Evolutionary conservation across 2,329 filamentous ascomycete species (phyloP), one percentile per base, ranked within the genome.

Genomic region (Trematosphaeria pertusa): DNA sequence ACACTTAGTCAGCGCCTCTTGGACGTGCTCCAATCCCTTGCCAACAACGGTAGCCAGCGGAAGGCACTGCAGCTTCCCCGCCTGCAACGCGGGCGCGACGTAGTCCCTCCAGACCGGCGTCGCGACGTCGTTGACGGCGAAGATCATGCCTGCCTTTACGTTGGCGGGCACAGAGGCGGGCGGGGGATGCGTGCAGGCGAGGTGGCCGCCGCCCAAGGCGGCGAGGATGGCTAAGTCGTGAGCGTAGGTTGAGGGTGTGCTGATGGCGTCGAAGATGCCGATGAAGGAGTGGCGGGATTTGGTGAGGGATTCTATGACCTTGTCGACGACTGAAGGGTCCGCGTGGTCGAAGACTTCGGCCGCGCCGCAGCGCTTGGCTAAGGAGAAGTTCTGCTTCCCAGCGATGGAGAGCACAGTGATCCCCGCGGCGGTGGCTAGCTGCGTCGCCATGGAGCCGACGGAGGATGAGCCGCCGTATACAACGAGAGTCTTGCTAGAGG

Each of bases 381-480:
- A 22, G 2, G 54, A 56, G 20, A 60, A 49, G 40, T 69, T 64
- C 11, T 54, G 51, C 4, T 56, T 56, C 1, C 73, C 71, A 0
- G 66, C 61, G 1, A 73, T 72, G 0, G 70, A 51, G 24, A 73
- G 57, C 12, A 78, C 73, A 5, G 64, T 54, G 39, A 74, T 69
- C 0, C 75, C 74, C 10, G 70, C 57, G 0, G 71, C 68, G 1
- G 55, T 63, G 0, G 73, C 74, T 1, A 77, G 45, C 44, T 78
- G 76, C 17, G 76, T 72, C 0, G 70, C 72, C 11, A 62, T 67
- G 17, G 74, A 73, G 4, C 78, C 61, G 12, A 75, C 55, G 4
- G 59, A 64, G 19, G 61, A 56, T 3, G 75, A 73, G 0, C 78
- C 81, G 5, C 80, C 80, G 72, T 76, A 81, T 5, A 81, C 60